phyloP scores from a whole-genome alignment of 768 basidiomycete genomes.

The Suillus subalutaceus region DNA sequence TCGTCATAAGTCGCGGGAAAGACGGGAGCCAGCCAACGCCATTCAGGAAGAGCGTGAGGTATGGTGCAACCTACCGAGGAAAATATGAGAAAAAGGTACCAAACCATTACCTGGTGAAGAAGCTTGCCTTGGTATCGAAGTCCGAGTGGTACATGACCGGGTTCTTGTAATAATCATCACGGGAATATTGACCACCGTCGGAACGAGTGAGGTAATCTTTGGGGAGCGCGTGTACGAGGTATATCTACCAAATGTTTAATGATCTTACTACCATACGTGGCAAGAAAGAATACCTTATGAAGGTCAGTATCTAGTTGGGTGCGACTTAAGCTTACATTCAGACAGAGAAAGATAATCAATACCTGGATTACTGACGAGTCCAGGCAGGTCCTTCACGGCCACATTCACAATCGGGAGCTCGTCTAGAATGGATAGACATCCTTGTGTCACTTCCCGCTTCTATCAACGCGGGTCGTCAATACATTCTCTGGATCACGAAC shows the following conservation, averaged over 20 bases:
- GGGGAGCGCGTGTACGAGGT: slow-evolving; percentile 72
- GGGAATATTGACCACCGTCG: slow-evolving; percentile 60
- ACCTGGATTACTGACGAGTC: slow-evolving; percentile 58
- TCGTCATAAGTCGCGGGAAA: slow-evolving; percentile 81
- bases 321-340: not conserved
- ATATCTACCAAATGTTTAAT: slow-evolving; percentile 50
- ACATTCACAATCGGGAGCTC: slow-evolving; percentile 72
- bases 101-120: not conserved
- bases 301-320: slow-evolving; percentile 50
- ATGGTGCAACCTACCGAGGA: slow-evolving; percentile 72
- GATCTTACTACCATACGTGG: not conserved
- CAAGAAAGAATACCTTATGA: slow-evolving; percentile 49
- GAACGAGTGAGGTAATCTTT: slow-evolving; percentile 67
- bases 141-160: slow-evolving; percentile 67
- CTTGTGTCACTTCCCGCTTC: slow-evolving; percentile 80
- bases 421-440: slow-evolving; percentile 69
- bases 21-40: slow-evolving; percentile 82
- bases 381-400: slow-evolving; percentile 55
- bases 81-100: not conserved
- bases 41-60: slow-evolving; percentile 82
- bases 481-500: slow-evolving; percentile 3
- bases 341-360: slow-evolving; percentile 15
- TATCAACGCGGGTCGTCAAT: slow-evolving; percentile 29
- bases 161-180: slow-evolving; percentile 72
- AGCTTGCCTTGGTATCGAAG: slow-evolving; percentile 66